These are phyloP conservation scores for Linaria vulgaris DNA, from an alignment of 257 asterid species.

Conservation along the genomic window DNA sequence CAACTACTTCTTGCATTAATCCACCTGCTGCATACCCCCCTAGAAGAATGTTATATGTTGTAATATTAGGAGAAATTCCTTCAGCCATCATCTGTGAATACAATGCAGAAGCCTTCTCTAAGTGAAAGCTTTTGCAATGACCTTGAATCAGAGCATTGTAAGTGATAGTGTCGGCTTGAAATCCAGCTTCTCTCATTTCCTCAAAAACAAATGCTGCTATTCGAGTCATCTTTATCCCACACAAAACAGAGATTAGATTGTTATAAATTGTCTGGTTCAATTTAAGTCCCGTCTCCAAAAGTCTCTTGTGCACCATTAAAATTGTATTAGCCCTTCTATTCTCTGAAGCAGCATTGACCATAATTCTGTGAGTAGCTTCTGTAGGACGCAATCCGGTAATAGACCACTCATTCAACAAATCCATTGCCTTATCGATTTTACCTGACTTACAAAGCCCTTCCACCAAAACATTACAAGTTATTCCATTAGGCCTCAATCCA, in stretches of 20 bases:
- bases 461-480: slow-evolving; percentile 61
- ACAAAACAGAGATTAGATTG: slow-evolving; percentile 58
- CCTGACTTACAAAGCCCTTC: slow-evolving; percentile 78
- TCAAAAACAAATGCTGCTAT: slow-evolving; percentile 59
- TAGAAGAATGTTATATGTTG: slow-evolving; percentile 71
- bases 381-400: slow-evolving; percentile 57
- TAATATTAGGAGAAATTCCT: slow-evolving; percentile 66
- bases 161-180: slow-evolving; percentile 61
- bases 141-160: slow-evolving; percentile 83
- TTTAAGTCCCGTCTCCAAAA: slow-evolving; percentile 66
- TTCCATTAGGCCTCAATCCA: slow-evolving; percentile 59
- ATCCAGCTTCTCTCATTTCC: slow-evolving; percentile 67
- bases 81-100: slow-evolving; percentile 62
- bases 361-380: slow-evolving; percentile 48
- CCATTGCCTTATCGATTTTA: slow-evolving; percentile 50
- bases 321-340: slow-evolving; percentile 55
- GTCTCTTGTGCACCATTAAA: slow-evolving; percentile 56
- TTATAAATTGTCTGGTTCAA: slow-evolving; percentile 47
- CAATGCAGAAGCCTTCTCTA: slow-evolving; percentile 52
- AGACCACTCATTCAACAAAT: slow-evolving; percentile 56
- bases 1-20: slow-evolving; percentile 45
- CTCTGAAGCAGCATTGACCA: slow-evolving; percentile 67
- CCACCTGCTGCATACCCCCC: slow-evolving; percentile 59
- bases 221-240: slow-evolving; percentile 77
- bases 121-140: slow-evolving; percentile 61